A percentile compares a stretch with the other conserved stretches of the same genome.
phyloP scores from a whole-genome alignment of 768 basidiomycete genomes.

The Cubamyces sp. region DNA sequence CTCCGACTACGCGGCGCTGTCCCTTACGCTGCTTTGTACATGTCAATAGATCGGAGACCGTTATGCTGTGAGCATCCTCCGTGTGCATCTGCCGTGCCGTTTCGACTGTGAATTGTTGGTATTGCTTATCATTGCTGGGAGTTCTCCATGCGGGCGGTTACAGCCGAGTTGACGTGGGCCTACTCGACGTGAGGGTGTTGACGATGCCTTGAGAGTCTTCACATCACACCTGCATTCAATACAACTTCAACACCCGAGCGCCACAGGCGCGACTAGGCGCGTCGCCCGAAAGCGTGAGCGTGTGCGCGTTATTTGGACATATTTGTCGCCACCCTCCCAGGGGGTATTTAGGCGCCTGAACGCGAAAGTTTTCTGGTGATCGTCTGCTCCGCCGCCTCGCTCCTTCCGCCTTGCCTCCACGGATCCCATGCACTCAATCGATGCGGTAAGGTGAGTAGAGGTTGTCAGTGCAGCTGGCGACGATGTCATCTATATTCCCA shows the following conservation, averaged over 20 bases:
- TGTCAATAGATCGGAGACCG: slow-evolving; percentile 25
- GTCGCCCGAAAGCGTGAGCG: neutral
- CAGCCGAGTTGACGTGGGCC: no score
- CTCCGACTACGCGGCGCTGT: slow-evolving; percentile 22
- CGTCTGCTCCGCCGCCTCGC: neutral
- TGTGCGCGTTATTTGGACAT: slow-evolving; percentile 6
- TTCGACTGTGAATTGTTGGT: neutral
- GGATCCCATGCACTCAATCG: neutral
- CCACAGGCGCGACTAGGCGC: no score
- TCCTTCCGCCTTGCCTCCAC: neutral
- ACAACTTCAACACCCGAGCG: no score
- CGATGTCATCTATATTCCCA: slow-evolving; percentile 30
- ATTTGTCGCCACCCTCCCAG: neutral
- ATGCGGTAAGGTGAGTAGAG: slow-evolving; percentile 15
- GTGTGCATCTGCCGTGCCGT: neutral
- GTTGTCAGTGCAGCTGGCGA: neutral
- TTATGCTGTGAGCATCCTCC: slow-evolving; percentile 16
- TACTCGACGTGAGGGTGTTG: no score
- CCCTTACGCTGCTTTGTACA: slow-evolving; percentile 21
- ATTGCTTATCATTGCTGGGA: no score
- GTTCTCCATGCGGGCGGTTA: no score
- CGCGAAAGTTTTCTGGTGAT: neutral
- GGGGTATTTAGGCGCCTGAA: neutral
- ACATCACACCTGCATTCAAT: no score
- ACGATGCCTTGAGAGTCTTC: no score